These are phyloP conservation scores for Calonectria pteridis DNA, from an alignment of 2,329 filamentous ascomycete genomes.

Conservation along the genomic window DNA sequence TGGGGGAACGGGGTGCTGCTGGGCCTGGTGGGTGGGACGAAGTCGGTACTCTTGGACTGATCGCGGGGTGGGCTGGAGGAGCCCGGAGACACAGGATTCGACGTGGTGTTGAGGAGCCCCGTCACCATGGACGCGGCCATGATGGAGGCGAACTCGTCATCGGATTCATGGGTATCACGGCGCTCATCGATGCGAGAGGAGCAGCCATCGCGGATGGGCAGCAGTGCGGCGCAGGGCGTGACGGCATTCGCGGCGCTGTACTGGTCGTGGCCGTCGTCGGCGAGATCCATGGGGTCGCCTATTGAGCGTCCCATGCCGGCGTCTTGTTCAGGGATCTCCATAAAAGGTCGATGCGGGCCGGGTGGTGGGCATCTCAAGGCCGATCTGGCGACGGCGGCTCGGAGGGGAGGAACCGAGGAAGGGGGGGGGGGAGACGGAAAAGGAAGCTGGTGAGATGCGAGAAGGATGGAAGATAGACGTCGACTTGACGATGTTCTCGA, in stretches of 20 bases:
- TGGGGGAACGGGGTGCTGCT: constrained; percentile 72
- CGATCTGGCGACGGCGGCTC: neutral
- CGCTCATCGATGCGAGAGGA: constrained; percentile 33
- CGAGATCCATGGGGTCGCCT: constrained; percentile 44
- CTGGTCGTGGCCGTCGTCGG: constrained; percentile 36
- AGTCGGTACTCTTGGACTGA: constrained; percentile 56
- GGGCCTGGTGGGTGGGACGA: constrained; percentile 58
- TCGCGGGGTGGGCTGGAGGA: constrained; percentile 65
- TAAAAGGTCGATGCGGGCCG: constrained; percentile 38
- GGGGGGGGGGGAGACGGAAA: neutral
- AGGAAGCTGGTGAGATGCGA: neutral
- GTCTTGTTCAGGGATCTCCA: constrained; percentile 38
- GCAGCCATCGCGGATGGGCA: constrained; percentile 41
- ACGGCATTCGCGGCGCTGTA: constrained; percentile 3
- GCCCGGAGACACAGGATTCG: constrained; percentile 68
- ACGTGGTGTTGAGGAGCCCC: constrained; percentile 55
- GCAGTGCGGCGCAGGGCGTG: constrained; percentile 37
- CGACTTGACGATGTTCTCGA: neutral
- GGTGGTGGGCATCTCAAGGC: constrained; percentile 42
- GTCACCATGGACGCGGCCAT: constrained; percentile 54
- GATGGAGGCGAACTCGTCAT: constrained; percentile 52
- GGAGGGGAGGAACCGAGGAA: constrained; percentile 8
- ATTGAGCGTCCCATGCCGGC: constrained; percentile 40
- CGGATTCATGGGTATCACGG: constrained; percentile 37
- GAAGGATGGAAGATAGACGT: neutral